Conservation (phyloP, 768 basidiomycete genomes). For the Mrakia frigida region DNA sequence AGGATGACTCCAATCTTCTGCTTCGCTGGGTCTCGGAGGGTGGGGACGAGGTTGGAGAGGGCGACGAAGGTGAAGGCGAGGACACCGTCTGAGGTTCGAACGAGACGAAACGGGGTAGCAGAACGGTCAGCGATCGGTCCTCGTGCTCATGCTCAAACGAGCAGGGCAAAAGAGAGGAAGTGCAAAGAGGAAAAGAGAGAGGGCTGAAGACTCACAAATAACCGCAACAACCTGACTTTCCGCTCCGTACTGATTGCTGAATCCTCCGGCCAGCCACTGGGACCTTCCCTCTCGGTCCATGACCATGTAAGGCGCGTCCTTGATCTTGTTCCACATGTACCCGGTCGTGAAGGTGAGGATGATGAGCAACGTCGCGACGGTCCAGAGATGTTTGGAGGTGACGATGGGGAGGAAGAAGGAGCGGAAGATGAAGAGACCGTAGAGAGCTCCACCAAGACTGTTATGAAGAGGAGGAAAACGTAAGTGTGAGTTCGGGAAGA, state of each 20-base stretch:
- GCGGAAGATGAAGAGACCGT: constrained; percentile 35
- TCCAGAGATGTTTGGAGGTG: constrained; percentile 43
- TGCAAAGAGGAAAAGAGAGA: constrained; percentile 3
- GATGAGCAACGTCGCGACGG: constrained; percentile 54
- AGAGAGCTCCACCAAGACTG: constrained; percentile 34
- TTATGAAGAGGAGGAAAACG: constrained; percentile 50
- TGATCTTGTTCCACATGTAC: constrained; percentile 94
- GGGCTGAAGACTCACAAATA: constrained; percentile 61
- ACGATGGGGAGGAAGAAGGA: constrained; percentile 21
- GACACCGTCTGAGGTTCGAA: constrained; percentile 72
- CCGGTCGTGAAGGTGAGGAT: constrained; percentile 84
- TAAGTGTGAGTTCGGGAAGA: constrained; percentile 50
- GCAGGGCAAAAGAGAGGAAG: no score
- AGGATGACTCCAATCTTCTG: constrained; percentile 85
- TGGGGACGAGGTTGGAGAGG: constrained; percentile 62
- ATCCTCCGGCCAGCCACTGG: constrained; percentile 78
- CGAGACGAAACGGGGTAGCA: background rate
- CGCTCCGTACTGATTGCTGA: constrained; percentile 83
- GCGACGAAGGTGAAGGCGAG: constrained; percentile 74
- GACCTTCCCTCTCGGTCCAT: constrained; percentile 50
- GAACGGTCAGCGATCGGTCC: background rate
- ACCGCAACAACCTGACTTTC: constrained; percentile 82
- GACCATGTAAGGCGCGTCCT: constrained; percentile 62
- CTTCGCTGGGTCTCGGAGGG: constrained; percentile 58
- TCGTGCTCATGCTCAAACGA: no score